A percentile compares a stretch with the other conserved stretches of the same genome.
These are phyloP conservation scores for Nicotiana rustica DNA, from an alignment of 305 asterid genomes.

Conservation along the genomic window DNA sequence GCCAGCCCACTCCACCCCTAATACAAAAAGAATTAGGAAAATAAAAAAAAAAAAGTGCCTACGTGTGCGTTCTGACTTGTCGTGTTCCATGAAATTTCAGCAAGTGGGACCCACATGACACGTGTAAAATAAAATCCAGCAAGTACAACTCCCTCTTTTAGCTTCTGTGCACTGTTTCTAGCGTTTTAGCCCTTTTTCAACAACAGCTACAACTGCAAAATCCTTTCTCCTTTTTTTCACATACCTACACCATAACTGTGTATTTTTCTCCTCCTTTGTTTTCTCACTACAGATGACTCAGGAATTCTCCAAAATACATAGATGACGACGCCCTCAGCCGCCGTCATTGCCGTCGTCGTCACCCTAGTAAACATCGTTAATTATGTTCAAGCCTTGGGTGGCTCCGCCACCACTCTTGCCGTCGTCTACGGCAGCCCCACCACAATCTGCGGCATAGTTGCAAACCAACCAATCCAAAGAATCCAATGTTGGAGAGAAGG, in stretches of 20 bases:
- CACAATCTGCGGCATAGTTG: constrained; percentile 69
- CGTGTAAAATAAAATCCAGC: constrained; percentile 34
- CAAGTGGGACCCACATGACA: neutral
- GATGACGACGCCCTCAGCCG: constrained; percentile 58
- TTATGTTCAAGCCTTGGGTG: constrained; percentile 62
- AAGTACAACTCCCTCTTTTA: neutral
- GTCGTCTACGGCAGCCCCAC: constrained; percentile 69
- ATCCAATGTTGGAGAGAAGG: constrained; percentile 83
- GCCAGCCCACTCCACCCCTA: neutral
- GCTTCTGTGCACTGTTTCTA: constrained; percentile 23
- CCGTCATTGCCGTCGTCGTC: constrained; percentile 42
- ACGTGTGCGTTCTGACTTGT: constrained; percentile 35
- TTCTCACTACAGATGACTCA: constrained; percentile 53
- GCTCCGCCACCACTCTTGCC: constrained; percentile 78
- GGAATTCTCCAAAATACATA: constrained; percentile 39
- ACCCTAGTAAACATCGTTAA: constrained; percentile 32
- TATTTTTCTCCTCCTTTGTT: constrained; percentile 22
- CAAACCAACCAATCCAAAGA: constrained; percentile 60
- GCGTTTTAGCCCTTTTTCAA: neutral
- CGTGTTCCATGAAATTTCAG: constrained; percentile 14
- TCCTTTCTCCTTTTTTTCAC: neutral
- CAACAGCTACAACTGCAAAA: neutral
- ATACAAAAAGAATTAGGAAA: neutral
- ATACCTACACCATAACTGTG: neutral
- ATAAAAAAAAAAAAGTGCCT: neutral